Evolutionary conservation across 371 early-diverging fungal species (phyloP).

Genomic region (Mortierella sp.): DNA sequence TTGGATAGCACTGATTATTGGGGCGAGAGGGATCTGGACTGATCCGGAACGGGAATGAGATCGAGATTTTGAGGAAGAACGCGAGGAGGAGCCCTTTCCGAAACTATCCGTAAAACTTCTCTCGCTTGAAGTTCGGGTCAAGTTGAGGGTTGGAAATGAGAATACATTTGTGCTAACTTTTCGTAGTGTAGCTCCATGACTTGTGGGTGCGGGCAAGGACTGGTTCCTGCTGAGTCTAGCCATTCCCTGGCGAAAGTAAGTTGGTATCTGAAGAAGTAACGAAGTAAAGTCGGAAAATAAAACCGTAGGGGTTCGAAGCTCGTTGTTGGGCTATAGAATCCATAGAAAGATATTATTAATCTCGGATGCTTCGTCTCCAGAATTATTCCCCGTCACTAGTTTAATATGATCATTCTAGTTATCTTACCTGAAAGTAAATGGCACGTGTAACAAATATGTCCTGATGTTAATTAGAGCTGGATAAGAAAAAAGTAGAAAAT

Average conservation of each 20-base stretch:
- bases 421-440: too few species aligned
- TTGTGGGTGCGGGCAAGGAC: conserved; percentile 47
- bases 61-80: conserved; percentile 41
- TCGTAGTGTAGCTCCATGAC: conserved; percentile 44
- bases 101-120: conserved; percentile 14
- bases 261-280: too few species aligned
- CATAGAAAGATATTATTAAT: too few species aligned
- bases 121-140: conserved; percentile 50
- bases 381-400: too few species aligned
- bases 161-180: conserved; percentile 52
- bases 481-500: too few species aligned
- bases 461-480: too few species aligned
- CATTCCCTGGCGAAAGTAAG: conserved; percentile 29
- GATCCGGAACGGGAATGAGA: conserved; percentile 25
- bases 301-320: too few species aligned
- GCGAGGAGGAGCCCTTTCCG: conserved; percentile 23
- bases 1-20: conserved; percentile 46
- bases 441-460: too few species aligned
- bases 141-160: conserved; percentile 50
- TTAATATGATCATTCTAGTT: too few species aligned
- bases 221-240: conserved; percentile 45
- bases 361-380: too few species aligned
- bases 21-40: conserved; percentile 28
- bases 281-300: not conserved
- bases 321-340: too few species aligned